Evolutionary conservation across 495 filamentous ascomycete species (phyloP), one percentile per base, ranked within the genome.

Genomic region (Xylaria bambusicola): DNA sequence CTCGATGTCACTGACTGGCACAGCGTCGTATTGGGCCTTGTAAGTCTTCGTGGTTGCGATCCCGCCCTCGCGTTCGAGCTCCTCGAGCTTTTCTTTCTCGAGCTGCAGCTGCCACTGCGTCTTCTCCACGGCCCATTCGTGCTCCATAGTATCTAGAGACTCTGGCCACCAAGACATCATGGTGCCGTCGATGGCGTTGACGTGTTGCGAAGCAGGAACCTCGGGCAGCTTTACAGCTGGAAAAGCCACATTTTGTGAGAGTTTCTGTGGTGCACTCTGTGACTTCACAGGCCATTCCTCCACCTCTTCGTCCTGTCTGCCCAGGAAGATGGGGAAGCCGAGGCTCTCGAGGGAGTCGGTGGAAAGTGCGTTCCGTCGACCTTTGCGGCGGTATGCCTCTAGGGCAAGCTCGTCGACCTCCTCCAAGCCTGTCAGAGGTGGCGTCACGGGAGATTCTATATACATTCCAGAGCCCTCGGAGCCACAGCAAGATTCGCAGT

Each of bases 101-200:
- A 48, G 42, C 38, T 21, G 23, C 21, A 56, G 13, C 44, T 46
- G 33, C 58, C 52, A 47, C 29, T 56, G 26, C 38, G 55, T n/a
- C 26, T 56, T 61, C 27, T 53, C 51, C 50, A 41, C 23, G 2
- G 52, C 21, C 58, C 58, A 61, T 7, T 61, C 51, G 52, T 49
- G 9, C 51, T 56, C 50, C 58, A 61, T 55, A 29, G 26, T 55
- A 17, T 69, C 58, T 2, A 66, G n/a, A 1, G 56, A 49, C 27
- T 60, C 46, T 2, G 68, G 68, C 68, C 68, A 71, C 68, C 68
- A 71, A 7, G 66, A 62, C 68, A 71, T 71, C 26, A 66, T 6
- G 9, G 66, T 49, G 1, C 68, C 68, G 4, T 55, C 36, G 24
- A 66, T 60, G 26, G 27, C 51, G 1, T 59, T 62, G 36, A 71